Base-by-base conservation (phyloP, 495 filamentous ascomycete genomes). In the Aspergillus bertholletiae region DNA sequence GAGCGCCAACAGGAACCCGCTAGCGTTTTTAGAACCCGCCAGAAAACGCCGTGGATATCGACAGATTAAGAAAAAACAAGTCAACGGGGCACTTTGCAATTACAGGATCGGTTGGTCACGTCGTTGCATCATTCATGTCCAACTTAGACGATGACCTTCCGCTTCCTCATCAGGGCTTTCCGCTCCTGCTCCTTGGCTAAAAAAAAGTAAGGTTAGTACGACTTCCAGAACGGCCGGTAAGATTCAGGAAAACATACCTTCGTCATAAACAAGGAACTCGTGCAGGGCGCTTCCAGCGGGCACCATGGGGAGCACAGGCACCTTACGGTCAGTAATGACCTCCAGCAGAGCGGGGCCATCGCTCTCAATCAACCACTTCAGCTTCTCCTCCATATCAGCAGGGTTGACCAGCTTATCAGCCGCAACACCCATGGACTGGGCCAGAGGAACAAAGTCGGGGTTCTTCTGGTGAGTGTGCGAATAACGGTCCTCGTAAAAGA, bases 221-320 rank as follows among this genome's bases (percentile, higher is more conserved):
- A 15, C 24, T 56, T 32, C 26, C 48, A n/a, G 3, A 49, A 13
- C n/a, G 30, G 22, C 40, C 12, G 15, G 17, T 17, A 15, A 22
- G 53, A 11, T 44, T 17, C 1, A 22, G 17, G 21, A 37, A 18
- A 18, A 53, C 73, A 60, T 69, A 92, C 89, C 84, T 80, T 83
- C 78, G 69, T 98, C 93, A 70, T 90, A 98, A 18, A 92, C 79
- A 64, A 96, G 74, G 76, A 97, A 96, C 73, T 98, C 95, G 66
- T 97, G 90, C 59, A 98, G 78, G 54, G 79, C 95, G 54, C 78
- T 84, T 27, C 95, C 94, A 27, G 80, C 85, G 21, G 92, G 92
- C 46, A 98, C 94, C 94, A 97, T 97, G 18, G 94, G 94, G 49
- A 98, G 75, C 15, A 98, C 95, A 41, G 95, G 92, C n/a, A 97